phyloP scores from a whole-genome alignment of 495 filamentous ascomycete genomes.

The Tuber calosporum region DNA sequence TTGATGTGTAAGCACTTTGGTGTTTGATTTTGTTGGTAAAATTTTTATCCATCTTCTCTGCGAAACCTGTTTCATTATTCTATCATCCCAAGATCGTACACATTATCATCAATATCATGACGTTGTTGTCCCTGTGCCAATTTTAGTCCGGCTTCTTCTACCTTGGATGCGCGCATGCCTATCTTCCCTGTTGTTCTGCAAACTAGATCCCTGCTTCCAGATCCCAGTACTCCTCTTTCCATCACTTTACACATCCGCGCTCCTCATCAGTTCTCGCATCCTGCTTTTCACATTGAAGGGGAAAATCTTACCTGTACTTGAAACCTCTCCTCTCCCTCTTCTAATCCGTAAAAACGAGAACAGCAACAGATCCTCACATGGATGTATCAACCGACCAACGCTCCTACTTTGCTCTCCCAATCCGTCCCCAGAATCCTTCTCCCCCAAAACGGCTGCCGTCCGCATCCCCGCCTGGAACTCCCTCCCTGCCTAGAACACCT shows the following conservation, averaged over 20 bases:
- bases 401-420: slow-evolving; percentile 26
- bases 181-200: no score
- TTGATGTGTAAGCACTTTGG: no score
- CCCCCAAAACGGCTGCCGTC: slow-evolving; percentile 13
- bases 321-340: neutral
- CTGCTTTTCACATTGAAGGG: neutral
- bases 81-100: no score
- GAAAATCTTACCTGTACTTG: neutral
- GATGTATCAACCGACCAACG: slow-evolving; percentile 11
- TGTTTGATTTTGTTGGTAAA: no score
- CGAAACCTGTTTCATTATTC: no score
- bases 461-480: slow-evolving; percentile 2
- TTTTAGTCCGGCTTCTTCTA: no score
- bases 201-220: no score
- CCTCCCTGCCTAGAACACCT: neutral
- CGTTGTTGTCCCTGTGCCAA: no score
- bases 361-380: neutral
- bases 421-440: neutral
- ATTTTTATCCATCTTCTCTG: no score
- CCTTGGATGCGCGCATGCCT: no score
- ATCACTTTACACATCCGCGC: neutral
- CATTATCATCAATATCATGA: no score
- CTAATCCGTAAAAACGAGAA: neutral
- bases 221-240: neutral
- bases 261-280: neutral